phyloP scores from a whole-genome alignment of 2,329 filamentous ascomycete genomes.

The Nectriaceae sp. region DNA sequence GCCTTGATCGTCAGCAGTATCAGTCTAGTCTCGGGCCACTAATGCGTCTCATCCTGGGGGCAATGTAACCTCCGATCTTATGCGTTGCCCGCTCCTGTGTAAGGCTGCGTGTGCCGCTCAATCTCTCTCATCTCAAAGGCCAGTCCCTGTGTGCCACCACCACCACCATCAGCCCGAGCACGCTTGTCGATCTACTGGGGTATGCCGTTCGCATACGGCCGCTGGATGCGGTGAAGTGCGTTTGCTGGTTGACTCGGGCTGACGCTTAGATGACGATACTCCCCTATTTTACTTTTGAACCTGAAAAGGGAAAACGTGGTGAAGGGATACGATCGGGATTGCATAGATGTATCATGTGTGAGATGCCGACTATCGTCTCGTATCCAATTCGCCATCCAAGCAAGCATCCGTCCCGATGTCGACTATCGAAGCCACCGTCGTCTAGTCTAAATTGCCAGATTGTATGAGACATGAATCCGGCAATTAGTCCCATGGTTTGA shows the following conservation, averaged over 20 bases:
- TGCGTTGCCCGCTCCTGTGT: neutral
- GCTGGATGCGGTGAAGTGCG: neutral
- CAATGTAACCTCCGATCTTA: conserved; percentile 1
- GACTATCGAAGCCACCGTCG: neutral
- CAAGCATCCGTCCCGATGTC: neutral
- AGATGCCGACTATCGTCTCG: too few species aligned
- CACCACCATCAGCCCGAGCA: neutral
- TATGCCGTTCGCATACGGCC: neutral
- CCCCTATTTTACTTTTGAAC: too few species aligned
- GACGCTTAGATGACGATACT: conserved; percentile 25
- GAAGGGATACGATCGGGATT: too few species aligned
- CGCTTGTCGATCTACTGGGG: neutral
- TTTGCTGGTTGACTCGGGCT: conserved; percentile 2
- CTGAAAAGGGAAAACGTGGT: too few species aligned
- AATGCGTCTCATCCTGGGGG: conserved; percentile 29
- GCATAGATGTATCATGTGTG: too few species aligned
- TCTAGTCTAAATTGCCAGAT: too few species aligned
- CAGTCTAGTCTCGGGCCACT: conserved; percentile 16
- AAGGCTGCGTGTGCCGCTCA: neutral
- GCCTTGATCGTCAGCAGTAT: too few species aligned
- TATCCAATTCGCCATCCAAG: too few species aligned
- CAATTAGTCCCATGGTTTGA: too few species aligned
- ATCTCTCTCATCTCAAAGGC: neutral
- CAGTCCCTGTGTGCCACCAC: neutral
- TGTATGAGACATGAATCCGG: too few species aligned